phyloP scores from a whole-genome alignment of 768 basidiomycete genomes.

The Naganishia vaughanmartiniae region DNA sequence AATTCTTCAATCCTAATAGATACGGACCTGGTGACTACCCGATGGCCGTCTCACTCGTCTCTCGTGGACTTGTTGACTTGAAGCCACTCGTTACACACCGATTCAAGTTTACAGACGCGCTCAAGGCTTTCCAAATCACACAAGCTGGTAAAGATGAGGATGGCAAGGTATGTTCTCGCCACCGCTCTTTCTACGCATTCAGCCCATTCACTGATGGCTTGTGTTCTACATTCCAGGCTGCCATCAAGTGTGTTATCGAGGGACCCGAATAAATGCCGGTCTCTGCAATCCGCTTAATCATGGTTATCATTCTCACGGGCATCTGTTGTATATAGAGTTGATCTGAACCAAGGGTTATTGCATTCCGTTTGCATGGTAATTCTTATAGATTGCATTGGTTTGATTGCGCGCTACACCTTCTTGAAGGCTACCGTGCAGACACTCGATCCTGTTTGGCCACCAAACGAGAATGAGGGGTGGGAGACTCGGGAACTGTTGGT shows the following conservation, averaged over 20 bases:
- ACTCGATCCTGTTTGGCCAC: constrained; percentile 49
- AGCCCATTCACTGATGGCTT: background rate
- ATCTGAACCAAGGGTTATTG: background rate
- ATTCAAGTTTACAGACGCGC: constrained; percentile 73
- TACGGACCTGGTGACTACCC: constrained; percentile 72
- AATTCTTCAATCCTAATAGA: constrained; percentile 10
- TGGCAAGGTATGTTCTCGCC: constrained; percentile 58
- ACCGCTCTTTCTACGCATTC: no score
- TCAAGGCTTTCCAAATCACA: constrained; percentile 77
- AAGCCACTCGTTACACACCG: constrained; percentile 86
- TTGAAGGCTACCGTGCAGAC: constrained; percentile 51
- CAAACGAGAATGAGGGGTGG: constrained; percentile 52
- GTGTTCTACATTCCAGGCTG: constrained; percentile 20
- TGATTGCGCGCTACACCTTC: constrained; percentile 29
- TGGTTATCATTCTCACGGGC: background rate
- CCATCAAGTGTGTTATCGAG: constrained; percentile 34
- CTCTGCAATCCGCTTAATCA: background rate
- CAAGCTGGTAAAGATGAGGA: constrained; percentile 75
- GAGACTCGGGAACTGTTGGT: constrained; percentile 45
- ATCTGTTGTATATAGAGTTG: constrained; percentile 6
- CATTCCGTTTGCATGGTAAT: background rate
- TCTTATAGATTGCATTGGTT: background rate
- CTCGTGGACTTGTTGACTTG: constrained; percentile 77
- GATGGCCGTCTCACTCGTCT: constrained; percentile 77
- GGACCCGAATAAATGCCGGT: constrained; percentile 28